Evolutionary conservation across 2,329 filamentous ascomycete genomes (phyloP).

Genomic region (Fusarium redolens): DNA sequence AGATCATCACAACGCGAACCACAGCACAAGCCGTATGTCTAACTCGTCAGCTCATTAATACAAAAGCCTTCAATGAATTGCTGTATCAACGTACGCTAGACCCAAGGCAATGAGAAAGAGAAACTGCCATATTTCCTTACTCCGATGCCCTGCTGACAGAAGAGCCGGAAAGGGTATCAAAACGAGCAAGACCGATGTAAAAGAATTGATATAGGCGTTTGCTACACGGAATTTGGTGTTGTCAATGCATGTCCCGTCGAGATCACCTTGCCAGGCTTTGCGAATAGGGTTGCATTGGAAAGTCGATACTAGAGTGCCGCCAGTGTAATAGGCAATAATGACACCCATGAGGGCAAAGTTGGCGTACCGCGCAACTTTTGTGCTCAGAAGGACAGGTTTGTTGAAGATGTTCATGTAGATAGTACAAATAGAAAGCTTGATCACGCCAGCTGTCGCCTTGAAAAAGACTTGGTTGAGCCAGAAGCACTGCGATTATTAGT

Average conservation of each 20-base stretch:
- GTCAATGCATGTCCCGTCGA: neutral
- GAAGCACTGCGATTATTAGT: neutral
- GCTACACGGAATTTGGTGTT: neutral
- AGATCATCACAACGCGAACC: neutral
- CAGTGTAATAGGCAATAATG: neutral
- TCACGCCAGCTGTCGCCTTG: neutral
- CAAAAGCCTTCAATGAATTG: too few relatives aligned
- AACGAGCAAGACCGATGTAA: neutral
- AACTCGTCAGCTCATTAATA: neutral
- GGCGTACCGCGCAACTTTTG: neutral
- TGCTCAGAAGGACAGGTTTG: neutral
- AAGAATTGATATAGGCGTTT: constrained; percentile 4
- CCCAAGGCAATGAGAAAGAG: neutral
- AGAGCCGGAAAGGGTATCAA: neutral
- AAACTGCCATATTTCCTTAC: constrained; percentile 3
- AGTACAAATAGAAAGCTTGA: constrained; percentile 1
- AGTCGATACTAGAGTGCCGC: neutral
- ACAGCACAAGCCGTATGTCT: constrained; percentile 3
- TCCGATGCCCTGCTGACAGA: neutral
- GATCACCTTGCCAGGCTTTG: neutral
- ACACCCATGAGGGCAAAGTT: neutral
- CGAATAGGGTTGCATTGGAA: neutral
- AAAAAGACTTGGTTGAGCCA: constrained; percentile 11
- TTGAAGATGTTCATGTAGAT: constrained; percentile 6
- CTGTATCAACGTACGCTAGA: neutral